Conservation (phyloP, 169 alveolate species). For the Plasmodium vinckei region DNA sequence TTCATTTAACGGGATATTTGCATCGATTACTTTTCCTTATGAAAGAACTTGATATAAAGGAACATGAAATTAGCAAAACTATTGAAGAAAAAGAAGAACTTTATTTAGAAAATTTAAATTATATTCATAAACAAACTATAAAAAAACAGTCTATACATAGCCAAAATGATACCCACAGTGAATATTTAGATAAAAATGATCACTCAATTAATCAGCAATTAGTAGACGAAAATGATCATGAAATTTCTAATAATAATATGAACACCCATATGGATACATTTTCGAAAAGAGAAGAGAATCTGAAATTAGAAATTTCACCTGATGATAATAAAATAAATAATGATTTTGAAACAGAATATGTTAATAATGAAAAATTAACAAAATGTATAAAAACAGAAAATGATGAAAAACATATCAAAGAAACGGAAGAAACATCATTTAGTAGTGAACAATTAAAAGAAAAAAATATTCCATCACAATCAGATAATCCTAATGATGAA, state of each 20-base stretch:
- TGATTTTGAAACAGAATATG: not conserved
- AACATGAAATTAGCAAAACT: conserved; percentile 12
- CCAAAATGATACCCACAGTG: not conserved
- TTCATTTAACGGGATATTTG: conserved; percentile 64
- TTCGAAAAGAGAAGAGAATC: too few relatives aligned
- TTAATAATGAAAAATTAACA: not conserved
- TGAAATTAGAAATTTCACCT: too few relatives aligned
- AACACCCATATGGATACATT: too few relatives aligned
- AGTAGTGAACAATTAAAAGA: too few relatives aligned
- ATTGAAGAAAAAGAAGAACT: conserved; percentile 60
- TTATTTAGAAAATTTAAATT: conserved; percentile 29
- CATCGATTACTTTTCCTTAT: conserved; percentile 57
- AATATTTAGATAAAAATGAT: not conserved
- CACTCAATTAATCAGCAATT: not conserved
- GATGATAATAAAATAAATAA: too few relatives aligned
- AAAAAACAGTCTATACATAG: conserved; percentile 17
- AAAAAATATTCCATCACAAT: too few relatives aligned
- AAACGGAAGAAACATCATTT: not conserved
- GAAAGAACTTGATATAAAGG: conserved; percentile 64
- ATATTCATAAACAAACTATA: not conserved
- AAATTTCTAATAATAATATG: too few relatives aligned
- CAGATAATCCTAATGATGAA: too few relatives aligned
- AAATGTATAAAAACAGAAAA: not conserved
- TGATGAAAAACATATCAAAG: not conserved
- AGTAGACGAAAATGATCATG: too few relatives aligned